phyloP scores from a whole-genome alignment of 495 filamentous ascomycete species.

The Talaromyces adpressus region DNA sequence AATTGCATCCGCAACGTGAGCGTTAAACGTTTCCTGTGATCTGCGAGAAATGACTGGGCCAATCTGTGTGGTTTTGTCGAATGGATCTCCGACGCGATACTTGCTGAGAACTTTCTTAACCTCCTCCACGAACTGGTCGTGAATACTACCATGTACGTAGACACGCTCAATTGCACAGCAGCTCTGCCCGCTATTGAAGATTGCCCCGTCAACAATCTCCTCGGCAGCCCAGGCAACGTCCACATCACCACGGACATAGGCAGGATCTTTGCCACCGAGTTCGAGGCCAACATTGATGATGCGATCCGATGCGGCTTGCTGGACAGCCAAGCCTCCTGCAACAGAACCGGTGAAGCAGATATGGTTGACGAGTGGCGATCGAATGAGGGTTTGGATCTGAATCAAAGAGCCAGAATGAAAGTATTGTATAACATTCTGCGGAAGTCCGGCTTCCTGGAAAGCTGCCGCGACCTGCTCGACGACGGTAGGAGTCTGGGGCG shows the following conservation, averaged over 20 bases:
- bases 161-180: slow-evolving; percentile 91
- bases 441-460: slow-evolving; percentile 72
- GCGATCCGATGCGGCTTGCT: slow-evolving; percentile 70
- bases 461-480: slow-evolving; percentile 72
- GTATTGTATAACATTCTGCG: slow-evolving; percentile 74
- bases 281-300: slow-evolving; percentile 81
- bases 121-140: slow-evolving; percentile 72
- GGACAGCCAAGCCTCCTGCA: slow-evolving; percentile 75
- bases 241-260: slow-evolving; percentile 80
- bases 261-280: slow-evolving; percentile 88
- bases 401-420: slow-evolving; percentile 75
- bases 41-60: slow-evolving; percentile 81
- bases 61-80: slow-evolving; percentile 68
- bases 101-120: slow-evolving; percentile 74
- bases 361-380: slow-evolving; percentile 63
- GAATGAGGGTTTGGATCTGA: slow-evolving; percentile 64
- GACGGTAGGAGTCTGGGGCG: slow-evolving; percentile 86
- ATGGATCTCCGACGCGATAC: slow-evolving; percentile 85
- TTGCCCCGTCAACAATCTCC: slow-evolving; percentile 85
- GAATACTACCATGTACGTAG: slow-evolving; percentile 79
- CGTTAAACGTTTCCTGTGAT: slow-evolving; percentile 66
- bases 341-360: slow-evolving; percentile 95
- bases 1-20: slow-evolving; percentile 78
- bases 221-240: slow-evolving; percentile 85
- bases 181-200: slow-evolving; percentile 97